Evolutionary conservation across 2,329 filamentous ascomycete species (phyloP), one percentile per base, ranked within the genome.

Genomic region (Paraconiothyrium brasiliense): DNA sequence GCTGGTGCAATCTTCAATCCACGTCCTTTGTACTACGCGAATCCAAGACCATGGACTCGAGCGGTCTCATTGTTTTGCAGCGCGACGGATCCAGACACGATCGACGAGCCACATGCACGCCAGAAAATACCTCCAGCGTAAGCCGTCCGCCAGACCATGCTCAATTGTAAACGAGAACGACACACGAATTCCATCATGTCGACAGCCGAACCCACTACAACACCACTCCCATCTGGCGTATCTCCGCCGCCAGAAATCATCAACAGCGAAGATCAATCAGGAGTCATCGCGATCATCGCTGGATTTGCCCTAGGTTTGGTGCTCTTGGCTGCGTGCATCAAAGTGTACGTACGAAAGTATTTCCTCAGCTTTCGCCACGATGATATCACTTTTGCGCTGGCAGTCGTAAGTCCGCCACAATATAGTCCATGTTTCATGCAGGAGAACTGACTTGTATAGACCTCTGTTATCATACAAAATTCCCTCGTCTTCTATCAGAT

Each of bases 261-360:
- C 30, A 56, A 14, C n/a, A 20, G 27, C 22, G 22, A 56, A 8
- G 27, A 68, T 46, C 64, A 67, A 37, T 59, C 44, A 1, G 66
- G 64, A 24, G 34, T 64, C 2, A 63, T 69, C 13, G 66, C 66
- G 1, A 67, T 69, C 32, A 47, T 67, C 1, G 43, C 64, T 1
- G 66, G 51, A 5, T 67, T 69, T 46, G 47, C 62, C 1, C 35
- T 67, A 3, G 57, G 62, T 4, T 34, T 69, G 20, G 32, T 64
- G 5, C 47, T 69, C 30, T 51, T 67, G 16, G 56, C 51, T 35
- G 35, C 55, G 11, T 32, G n/a, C 1, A 57, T 65, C 11, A 58
- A 63, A n/a, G 2, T 65, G 3, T 65, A 61, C 41, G 58, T 49
- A 1, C 56, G 59, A 10, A 57, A 55, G 6, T 49, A 48, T 34